Percentiles rank a stretch among this genome's conserved stretches.
Conservation (phyloP, 1,284 basidiomycete species). For the Paramarasmius palmivorus region DNA sequence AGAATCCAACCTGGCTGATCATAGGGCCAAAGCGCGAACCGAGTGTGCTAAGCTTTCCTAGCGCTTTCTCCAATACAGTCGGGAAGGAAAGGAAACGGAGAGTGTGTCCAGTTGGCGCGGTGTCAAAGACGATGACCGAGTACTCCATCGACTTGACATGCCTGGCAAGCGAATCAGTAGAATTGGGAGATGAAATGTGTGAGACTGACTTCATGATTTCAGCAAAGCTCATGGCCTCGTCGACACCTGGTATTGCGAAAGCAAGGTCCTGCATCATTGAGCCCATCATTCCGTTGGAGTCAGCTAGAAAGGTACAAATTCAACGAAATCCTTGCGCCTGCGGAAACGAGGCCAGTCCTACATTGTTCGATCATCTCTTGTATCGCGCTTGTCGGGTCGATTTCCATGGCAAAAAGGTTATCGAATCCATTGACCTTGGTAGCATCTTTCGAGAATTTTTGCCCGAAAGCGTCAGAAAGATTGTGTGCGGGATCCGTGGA, state of each 20-base stretch:
- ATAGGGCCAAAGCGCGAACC: constrained; percentile 96
- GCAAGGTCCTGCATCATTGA: constrained; percentile 99
- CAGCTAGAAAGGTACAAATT: constrained; percentile 50
- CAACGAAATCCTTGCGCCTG: constrained; percentile 3
- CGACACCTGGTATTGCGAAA: constrained; percentile 98
- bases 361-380: constrained; percentile 99
- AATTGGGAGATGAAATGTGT: constrained; percentile 5
- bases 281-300: constrained; percentile 94
- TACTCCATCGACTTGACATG: constrained; percentile 99
- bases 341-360: constrained; percentile 35
- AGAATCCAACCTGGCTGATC: constrained; percentile 78
- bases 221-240: constrained; percentile 99
- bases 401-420: constrained; percentile 99
- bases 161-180: constrained; percentile 39
- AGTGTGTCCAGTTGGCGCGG: constrained; percentile 97
- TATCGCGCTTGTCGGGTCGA: constrained; percentile 95
- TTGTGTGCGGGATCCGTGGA: constrained; percentile 99
- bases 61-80: constrained; percentile 94
- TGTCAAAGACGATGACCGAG: constrained; percentile 99
- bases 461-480: constrained; percentile 96
- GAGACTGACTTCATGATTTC: constrained; percentile 97
- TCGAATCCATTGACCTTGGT: constrained; percentile 99
- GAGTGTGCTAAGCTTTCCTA: constrained; percentile 91
- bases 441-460: constrained; percentile 99
- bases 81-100: constrained; percentile 98